A percentile compares a stretch with the other conserved stretches of the same genome.
These are phyloP conservation scores for Murraya koenigii DNA, from an alignment of 345 rosid species.

Conservation along the genomic window DNA sequence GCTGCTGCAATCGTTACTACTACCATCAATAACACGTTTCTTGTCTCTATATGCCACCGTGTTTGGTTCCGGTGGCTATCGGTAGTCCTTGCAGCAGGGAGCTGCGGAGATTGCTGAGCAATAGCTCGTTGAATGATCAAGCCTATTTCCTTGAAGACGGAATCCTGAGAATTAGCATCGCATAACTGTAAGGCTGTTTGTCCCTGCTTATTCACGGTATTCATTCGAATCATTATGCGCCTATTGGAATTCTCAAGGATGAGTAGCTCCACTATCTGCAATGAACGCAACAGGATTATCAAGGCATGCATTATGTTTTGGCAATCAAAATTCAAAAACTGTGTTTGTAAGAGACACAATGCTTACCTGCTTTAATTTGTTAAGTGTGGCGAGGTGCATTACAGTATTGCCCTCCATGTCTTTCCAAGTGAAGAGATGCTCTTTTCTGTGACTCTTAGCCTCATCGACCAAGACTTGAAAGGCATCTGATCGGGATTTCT, in stretches of 20 bases:
- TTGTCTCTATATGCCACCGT: neutral
- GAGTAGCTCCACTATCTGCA: too few relatives aligned
- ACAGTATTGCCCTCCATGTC: neutral
- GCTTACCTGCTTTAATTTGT: neutral
- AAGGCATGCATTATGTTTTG: too few relatives aligned
- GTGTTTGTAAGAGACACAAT: too few relatives aligned
- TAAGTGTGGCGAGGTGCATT: neutral
- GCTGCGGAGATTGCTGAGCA: too few relatives aligned
- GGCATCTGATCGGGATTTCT: neutral
- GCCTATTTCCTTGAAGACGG: neutral
- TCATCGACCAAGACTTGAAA: neutral
- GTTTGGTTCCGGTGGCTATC: too few relatives aligned
- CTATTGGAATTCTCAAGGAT: too few relatives aligned
- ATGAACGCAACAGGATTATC: too few relatives aligned
- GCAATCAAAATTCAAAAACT: too few relatives aligned
- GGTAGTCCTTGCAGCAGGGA: too few relatives aligned
- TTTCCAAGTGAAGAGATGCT: neutral
- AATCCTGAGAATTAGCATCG: neutral
- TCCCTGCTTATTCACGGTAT: neutral
- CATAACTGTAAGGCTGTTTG: neutral
- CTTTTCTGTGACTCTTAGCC: neutral
- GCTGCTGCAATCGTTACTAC: neutral
- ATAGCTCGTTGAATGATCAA: too few relatives aligned
- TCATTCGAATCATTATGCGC: neutral
- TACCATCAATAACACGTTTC: conserved; percentile 14